Base-by-base conservation (phyloP, 2,329 filamentous ascomycete genomes). In the Cyanodermella asteris region DNA sequence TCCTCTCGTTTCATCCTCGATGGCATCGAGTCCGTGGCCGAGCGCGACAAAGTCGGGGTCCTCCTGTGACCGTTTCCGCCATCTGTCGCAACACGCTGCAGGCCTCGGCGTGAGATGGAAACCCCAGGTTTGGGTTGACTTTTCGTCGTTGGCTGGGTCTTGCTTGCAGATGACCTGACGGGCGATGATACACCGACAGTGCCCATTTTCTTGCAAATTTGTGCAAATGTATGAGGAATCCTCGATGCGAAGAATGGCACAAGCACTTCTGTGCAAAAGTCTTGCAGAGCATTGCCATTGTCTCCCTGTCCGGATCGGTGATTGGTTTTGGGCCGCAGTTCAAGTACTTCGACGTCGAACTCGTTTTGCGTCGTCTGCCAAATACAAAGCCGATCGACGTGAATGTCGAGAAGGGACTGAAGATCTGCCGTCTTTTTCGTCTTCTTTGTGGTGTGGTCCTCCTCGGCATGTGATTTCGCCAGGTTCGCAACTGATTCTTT, bases 321-420 rank as follows among this genome's bases (percentile, higher is more conserved):
- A 33, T 4, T 36, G 32, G 4, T 38, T 32, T 16, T 53, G 51
- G 15, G 49, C 49, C 18, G 46, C 39, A 28, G 43, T 49, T n/a
- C n/a, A n/a, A n/a, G n/a, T n/a, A n/a, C n/a, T n/a, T n/a, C n/a
- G n/a, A n/a, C n/a, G n/a, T n/a, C n/a, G n/a, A n/a, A n/a, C n/a
- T n/a, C n/a, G n/a, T n/a, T n/a, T n/a, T n/a, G n/a, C 24, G 59
- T 50, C 14, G 53, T 47, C 36, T 59, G 53, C 55, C 55, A 59
- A 26, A 59, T 59, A 31, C 55, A 56, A 14, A 59, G 39, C 27
- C 54, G 43, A 29, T 59, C 55, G 10, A 57, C 38, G 14, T 57
- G 46, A 1, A 57, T 40, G 27, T 59, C 55, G 11, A 59, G 42
- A 13, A 56, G 40, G 4, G 48, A 40, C 21, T 44, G 40, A 17